Evolutionary conservation across 306 rosid genomes (phyloP), one percentile per base, ranked within the genome.

Genomic region (Acacia melanoxylon): DNA sequence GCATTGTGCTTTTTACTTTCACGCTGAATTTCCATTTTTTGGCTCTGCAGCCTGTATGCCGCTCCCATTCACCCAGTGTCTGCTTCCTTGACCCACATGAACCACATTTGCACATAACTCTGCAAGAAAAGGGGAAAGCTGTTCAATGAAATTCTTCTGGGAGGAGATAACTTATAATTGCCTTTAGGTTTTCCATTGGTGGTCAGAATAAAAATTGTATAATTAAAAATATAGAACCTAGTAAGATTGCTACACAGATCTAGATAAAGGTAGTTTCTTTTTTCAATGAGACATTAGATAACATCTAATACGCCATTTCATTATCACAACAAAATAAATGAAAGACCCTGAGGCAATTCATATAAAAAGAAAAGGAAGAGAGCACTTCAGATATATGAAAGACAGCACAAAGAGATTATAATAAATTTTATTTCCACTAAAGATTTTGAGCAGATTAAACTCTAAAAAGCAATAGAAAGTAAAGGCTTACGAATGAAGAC

Each of bases 1-100:
- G 87, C 97, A 84, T 89, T 75, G 97, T 90, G 81, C 85, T 82
- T 88, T 91, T 90, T 83, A 95, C 93, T 89, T 88, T 95, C 88
- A 95, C 98, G 74, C 94, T 95, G 74, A 75, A 72, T 86, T 92
- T 95, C 99, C 99, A 95, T 86, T 95, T 93, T 87, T 87, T 95
- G 29, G 99, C 97, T 91, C 85, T 91, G 85, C 95, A 90, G 46
- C 98, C 98, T 10, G 97, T 81, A 85, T 95, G 98, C 35, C 83
- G 83, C 83, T 95, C 98, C 97, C 98, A 95, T 85, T 91, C 94
- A 56, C 93, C 24, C 25, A 87, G 91, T 52, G 86, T 87, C 72
- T 89, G 91, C 91, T 88, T 91, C 82, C 77, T 87, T 46, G 94
- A 79, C 81, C 87, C 93, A 82, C 98, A 95, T 0, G 85, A 80